These are phyloP conservation scores for Ceratobasidium sp. DNA, from an alignment of 1,284 basidiomycete species.

Conservation along the genomic window DNA sequence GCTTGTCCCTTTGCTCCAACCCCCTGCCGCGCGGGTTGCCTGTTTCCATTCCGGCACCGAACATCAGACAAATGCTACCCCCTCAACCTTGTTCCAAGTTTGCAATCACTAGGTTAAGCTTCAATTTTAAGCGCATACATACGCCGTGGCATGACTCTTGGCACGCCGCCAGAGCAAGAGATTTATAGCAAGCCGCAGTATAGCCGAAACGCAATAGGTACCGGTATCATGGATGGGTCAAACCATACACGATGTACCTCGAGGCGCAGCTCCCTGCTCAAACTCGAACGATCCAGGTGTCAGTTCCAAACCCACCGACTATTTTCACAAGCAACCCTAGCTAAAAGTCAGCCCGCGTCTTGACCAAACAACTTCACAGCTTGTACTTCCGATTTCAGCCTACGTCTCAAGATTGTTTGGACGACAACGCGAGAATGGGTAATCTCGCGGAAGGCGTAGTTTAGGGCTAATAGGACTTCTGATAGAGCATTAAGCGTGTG, in stretches of 20 bases:
- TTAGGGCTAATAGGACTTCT: constrained; percentile 14
- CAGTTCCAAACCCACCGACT: background rate
- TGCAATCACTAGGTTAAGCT: background rate
- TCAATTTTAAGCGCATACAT: background rate
- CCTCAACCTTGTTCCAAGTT: background rate
- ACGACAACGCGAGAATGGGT: constrained; percentile 12
- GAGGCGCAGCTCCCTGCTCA: background rate
- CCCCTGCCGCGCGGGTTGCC: background rate
- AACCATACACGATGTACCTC: background rate
- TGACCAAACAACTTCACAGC: background rate
- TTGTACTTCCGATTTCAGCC: constrained; percentile 9
- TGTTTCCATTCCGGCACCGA: background rate
- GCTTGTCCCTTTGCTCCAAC: background rate
- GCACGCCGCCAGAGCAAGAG: background rate
- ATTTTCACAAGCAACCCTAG: background rate
- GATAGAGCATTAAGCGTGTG: constrained; percentile 23
- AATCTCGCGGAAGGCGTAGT: background rate
- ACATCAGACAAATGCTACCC: background rate
- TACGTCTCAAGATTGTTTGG: constrained; percentile 3
- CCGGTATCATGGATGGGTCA: background rate
- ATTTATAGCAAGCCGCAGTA: background rate
- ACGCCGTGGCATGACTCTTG: no score
- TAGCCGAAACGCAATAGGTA: background rate
- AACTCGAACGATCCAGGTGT: background rate
- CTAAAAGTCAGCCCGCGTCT: background rate